Percentiles rank a stretch among this genome's conserved stretches.
Evolutionary conservation across 768 basidiomycete species (phyloP).

Genomic region (Tylopilus sp.): DNA sequence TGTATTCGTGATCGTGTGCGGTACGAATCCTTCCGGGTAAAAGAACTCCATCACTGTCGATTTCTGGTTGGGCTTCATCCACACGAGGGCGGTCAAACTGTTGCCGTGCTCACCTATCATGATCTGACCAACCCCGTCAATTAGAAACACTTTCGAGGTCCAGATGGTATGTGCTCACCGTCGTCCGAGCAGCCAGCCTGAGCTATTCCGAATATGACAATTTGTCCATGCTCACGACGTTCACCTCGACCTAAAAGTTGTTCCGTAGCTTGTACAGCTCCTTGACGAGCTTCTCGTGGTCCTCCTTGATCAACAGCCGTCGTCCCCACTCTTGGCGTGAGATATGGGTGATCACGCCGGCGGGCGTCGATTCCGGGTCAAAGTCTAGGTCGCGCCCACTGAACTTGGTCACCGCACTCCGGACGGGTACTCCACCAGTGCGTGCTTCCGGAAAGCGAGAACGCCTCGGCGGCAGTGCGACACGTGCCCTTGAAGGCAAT

Average conservation of each 20-base stretch:
- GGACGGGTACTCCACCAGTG: constrained; percentile 85
- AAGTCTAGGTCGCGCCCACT: constrained; percentile 51
- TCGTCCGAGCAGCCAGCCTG: constrained; percentile 75
- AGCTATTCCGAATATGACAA: constrained; percentile 80
- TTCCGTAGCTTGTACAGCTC: constrained; percentile 70
- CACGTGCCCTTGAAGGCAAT: constrained; percentile 64
- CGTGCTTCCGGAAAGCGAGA: constrained; percentile 66
- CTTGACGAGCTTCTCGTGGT: constrained; percentile 76
- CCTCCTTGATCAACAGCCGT: constrained; percentile 69
- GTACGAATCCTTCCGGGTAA: constrained; percentile 76
- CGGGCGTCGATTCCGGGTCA: constrained; percentile 56
- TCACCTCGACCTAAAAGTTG: constrained; percentile 78
- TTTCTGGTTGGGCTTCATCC: constrained; percentile 85
- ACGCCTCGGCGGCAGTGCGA: constrained; percentile 73
- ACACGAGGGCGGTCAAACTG: constrained; percentile 80
- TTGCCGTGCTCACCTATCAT: constrained; percentile 96
- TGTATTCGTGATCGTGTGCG: constrained; percentile 84
- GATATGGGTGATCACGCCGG: constrained; percentile 94
- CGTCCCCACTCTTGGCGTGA: constrained; percentile 87
- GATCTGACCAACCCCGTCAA: constrained; percentile 48
- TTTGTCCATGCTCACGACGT: constrained; percentile 82
- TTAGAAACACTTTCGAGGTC: background rate
- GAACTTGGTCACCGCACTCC: constrained; percentile 70
- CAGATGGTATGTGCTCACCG: constrained; percentile 47
- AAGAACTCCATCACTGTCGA: constrained; percentile 94